Evolutionary conservation across 2,329 filamentous ascomycete species (phyloP).

Genomic region (Magnaporthiopsis rhizophila): DNA sequence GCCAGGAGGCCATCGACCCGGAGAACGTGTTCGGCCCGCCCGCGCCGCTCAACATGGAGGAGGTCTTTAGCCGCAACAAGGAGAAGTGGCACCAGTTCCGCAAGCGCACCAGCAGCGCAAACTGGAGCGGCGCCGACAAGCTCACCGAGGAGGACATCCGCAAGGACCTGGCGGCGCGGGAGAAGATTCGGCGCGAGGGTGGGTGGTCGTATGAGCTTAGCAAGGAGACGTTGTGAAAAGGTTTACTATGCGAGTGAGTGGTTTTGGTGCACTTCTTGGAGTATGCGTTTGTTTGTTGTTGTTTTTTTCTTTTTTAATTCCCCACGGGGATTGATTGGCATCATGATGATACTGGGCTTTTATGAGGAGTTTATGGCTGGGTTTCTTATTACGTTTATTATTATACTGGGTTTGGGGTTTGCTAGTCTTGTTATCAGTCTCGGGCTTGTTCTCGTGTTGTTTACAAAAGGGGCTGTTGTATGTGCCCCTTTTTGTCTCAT

Average conservation of each 20-base stretch:
- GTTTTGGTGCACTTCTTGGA: not conserved
- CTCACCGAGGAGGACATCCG: constrained; percentile 83
- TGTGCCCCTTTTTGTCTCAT: not conserved
- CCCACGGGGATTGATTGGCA: not conserved
- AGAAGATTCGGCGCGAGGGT: constrained; percentile 72
- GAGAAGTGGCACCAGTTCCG: constrained; percentile 83
- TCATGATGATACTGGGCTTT: not conserved
- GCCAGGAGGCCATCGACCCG: constrained; percentile 81
- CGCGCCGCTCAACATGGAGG: constrained; percentile 84
- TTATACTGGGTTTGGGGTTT: not conserved
- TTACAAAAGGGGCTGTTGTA: not conserved
- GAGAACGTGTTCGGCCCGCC: constrained; percentile 84
- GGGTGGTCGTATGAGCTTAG: constrained; percentile 70
- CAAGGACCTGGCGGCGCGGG: constrained; percentile 70
- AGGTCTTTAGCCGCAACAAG: constrained; percentile 87
- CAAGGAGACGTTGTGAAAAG: constrained; percentile 18
- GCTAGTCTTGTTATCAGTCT: not conserved
- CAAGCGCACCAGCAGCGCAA: constrained; percentile 84
- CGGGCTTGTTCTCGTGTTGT: not conserved
- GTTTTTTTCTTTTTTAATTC: not conserved
- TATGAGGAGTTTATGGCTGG: not conserved
- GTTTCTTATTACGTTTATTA: not conserved
- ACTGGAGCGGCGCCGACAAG: constrained; percentile 77
- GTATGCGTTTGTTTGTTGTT: not conserved
- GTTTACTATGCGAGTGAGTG: not conserved